Evolutionary conservation across 2,329 filamentous ascomycete species (phyloP).

Genomic region (Orbilia brochopaga): DNA sequence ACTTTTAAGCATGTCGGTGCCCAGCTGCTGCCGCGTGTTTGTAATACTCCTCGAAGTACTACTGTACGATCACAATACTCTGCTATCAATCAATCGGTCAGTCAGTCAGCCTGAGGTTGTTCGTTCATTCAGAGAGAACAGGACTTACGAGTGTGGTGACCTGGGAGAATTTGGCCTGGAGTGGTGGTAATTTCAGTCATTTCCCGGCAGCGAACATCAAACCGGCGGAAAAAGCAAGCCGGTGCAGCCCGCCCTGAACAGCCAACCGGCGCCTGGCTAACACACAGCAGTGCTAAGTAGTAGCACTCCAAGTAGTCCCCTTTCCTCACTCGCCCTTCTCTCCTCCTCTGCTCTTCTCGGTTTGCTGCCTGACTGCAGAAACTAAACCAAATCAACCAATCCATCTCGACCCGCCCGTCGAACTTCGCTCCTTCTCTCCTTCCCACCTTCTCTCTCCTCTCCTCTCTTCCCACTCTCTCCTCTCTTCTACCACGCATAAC

Average conservation of each 20-base stretch:
- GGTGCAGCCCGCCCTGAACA: neutral
- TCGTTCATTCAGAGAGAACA: neutral
- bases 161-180: neutral
- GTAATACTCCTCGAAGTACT: no score
- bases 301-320: neutral
- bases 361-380: neutral
- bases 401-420: constrained; percentile 1
- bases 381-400: neutral
- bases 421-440: constrained; percentile 1
- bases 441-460: neutral
- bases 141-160: neutral
- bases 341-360: neutral
- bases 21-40: no score
- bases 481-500: neutral
- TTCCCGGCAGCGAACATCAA: neutral
- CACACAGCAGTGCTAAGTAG: neutral
- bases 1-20: no score
- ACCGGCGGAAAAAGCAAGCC: constrained; percentile 1
- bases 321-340: neutral
- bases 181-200: constrained; percentile 4
- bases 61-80: no score
- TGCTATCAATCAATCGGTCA: no score
- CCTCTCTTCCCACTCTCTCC: neutral
- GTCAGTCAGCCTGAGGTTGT: no score
- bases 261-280: neutral